Evolutionary conservation across 139 green algal species (phyloP).

Genomic region (Chlamydomonas sphaeroides): DNA sequence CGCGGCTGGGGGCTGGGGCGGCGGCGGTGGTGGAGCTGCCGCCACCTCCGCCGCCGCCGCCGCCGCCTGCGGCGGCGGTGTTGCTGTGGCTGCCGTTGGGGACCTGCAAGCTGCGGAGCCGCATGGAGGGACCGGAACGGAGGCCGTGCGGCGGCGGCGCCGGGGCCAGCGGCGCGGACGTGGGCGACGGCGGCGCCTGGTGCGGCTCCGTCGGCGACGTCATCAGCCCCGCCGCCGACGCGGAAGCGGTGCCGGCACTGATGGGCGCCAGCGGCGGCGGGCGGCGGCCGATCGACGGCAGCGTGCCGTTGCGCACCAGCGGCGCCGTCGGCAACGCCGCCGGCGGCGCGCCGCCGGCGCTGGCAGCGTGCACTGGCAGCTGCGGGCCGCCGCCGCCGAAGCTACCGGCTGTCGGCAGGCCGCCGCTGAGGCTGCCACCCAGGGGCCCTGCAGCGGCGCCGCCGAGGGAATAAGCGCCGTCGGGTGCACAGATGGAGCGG

Average conservation of each 20-base stretch:
- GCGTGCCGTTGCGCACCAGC: neutral
- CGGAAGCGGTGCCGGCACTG: neutral
- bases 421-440: too few species aligned
- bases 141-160: neutral
- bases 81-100: neutral
- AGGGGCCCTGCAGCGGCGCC: neutral
- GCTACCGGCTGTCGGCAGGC: neutral
- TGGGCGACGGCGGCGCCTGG: neutral
- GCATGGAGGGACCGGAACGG: neutral
- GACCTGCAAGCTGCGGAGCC: neutral
- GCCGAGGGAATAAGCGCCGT: too few species aligned
- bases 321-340: neutral
- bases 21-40: too few species aligned
- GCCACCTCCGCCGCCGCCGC: neutral
- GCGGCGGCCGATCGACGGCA: slow-evolving; percentile 7
- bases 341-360: neutral
- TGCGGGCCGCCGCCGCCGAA: neutral
- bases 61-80: neutral
- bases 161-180: neutral
- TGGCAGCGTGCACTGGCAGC: neutral
- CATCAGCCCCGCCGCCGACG: neutral
- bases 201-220: neutral
- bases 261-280: slow-evolving; percentile 16
- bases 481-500: too few species aligned
- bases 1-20: neutral